These are phyloP conservation scores for Euphorbia peplus DNA, from an alignment of 345 rosid species.

Conservation along the genomic window DNA sequence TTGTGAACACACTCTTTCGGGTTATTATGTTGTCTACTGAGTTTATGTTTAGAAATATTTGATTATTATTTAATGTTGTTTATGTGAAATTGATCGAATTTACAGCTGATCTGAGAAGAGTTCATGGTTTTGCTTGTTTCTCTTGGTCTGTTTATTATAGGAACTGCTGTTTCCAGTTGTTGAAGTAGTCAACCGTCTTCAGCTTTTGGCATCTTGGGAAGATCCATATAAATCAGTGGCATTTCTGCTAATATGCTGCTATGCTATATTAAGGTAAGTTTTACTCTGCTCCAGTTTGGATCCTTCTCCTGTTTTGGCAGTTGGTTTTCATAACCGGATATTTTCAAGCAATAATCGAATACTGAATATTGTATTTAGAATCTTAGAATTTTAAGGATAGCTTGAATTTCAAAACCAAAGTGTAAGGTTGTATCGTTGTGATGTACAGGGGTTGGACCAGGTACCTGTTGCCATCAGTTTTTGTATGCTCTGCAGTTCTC, in stretches of 20 bases:
- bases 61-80: background rate
- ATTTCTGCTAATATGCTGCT: conserved; percentile 49
- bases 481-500: conserved; percentile 43
- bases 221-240: conserved; percentile 56
- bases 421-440: conserved; percentile 19
- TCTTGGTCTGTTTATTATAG: conserved; percentile 33
- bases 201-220: conserved; percentile 68
- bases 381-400: conserved; percentile 2
- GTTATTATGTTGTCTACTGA: background rate
- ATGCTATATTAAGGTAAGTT: conserved; percentile 42
- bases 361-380: too few species aligned
- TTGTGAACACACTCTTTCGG: background rate
- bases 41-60: background rate
- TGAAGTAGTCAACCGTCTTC: conserved; percentile 41
- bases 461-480: conserved; percentile 53
- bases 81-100: background rate
- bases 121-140: background rate
- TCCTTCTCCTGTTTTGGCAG: background rate
- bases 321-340: too few species aligned
- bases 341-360: too few species aligned
- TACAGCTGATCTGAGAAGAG: background rate
- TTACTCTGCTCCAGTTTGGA: conserved; percentile 11
- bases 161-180: conserved; percentile 70
- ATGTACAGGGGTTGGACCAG: conserved; percentile 68
- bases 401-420: background rate